phyloP scores from a whole-genome alignment of 139 green algal genomes.

The Monoraphidium neglectum region DNA sequence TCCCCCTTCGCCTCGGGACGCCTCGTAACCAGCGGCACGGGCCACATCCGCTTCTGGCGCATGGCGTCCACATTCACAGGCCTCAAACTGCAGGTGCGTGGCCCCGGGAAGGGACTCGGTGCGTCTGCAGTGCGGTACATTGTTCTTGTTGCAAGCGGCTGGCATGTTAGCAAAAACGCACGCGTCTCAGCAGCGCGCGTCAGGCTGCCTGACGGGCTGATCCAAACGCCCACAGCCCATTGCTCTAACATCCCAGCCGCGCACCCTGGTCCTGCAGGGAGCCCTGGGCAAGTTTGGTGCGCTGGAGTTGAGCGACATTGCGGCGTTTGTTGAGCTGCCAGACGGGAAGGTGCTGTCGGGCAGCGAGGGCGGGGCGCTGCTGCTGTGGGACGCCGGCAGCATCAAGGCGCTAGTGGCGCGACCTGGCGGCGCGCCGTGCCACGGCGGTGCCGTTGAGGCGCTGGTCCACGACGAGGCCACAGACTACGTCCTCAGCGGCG shows the following conservation, averaged over 20 bases:
- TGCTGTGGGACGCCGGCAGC: slow-evolving; percentile 82
- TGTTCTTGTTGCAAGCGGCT: too few species aligned
- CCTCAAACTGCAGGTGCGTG: slow-evolving; percentile 78
- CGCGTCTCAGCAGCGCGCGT: too few species aligned
- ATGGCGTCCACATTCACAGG: slow-evolving; percentile 89
- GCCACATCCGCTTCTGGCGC: slow-evolving; percentile 90
- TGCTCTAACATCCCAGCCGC: too few species aligned
- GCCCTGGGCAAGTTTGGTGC: slow-evolving; percentile 80
- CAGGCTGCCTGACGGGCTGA: too few species aligned
- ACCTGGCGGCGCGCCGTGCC: slow-evolving; percentile 53
- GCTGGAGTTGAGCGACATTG: slow-evolving; percentile 75
- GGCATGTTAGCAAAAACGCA: too few species aligned
- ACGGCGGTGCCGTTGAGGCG: slow-evolving; percentile 69
- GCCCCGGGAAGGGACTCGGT: too few species aligned
- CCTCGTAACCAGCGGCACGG: slow-evolving; percentile 69
- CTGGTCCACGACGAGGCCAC: slow-evolving; percentile 52
- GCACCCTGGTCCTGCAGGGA: too few species aligned
- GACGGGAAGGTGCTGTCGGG: slow-evolving; percentile 77
- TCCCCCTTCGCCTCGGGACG: slow-evolving; percentile 63
- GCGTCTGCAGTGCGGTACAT: too few species aligned
- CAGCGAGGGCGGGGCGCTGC: slow-evolving; percentile 69
- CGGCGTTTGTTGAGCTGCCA: slow-evolving; percentile 76
- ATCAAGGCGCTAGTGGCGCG: slow-evolving; percentile 61
- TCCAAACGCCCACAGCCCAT: too few species aligned
- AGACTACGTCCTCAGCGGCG: slow-evolving; percentile 62